phyloP scores from a whole-genome alignment of 495 filamentous ascomycete genomes.

The Penicillium macrosclerotiorum region DNA sequence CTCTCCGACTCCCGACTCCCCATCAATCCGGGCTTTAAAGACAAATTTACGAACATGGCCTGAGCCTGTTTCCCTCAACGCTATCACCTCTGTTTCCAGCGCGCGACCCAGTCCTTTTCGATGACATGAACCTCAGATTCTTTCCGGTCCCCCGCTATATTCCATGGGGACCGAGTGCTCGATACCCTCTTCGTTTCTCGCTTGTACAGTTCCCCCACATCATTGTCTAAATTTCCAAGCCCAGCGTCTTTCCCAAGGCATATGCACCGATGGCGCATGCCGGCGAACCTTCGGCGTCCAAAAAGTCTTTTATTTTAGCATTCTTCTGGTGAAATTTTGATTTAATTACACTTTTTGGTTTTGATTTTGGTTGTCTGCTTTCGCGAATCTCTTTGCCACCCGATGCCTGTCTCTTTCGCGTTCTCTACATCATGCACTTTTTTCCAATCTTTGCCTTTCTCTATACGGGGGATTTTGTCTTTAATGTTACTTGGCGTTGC shows the following conservation, averaged over 20 bases:
- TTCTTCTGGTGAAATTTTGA: slow-evolving; percentile 16
- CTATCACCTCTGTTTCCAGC: slow-evolving; percentile 3
- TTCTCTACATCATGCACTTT: slow-evolving; percentile 5
- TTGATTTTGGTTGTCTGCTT: slow-evolving; percentile 7
- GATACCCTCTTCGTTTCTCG: slow-evolving; percentile 33
- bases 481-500: slow-evolving; percentile 20
- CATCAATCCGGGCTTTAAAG: slow-evolving; percentile 36
- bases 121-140: slow-evolving; percentile 16
- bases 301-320: slow-evolving; percentile 25
- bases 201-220: slow-evolving; percentile 27
- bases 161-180: slow-evolving; percentile 20
- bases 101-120: background rate
- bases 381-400: too few relatives aligned
- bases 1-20: slow-evolving; percentile 34
- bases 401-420: background rate
- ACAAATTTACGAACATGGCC: slow-evolving; percentile 7
- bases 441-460: too few relatives aligned
- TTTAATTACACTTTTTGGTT: slow-evolving; percentile 7
- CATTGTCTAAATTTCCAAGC: slow-evolving; percentile 19
- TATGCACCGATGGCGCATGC: slow-evolving; percentile 22
- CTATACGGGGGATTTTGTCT: slow-evolving; percentile 16
- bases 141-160: slow-evolving; percentile 16
- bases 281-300: slow-evolving; percentile 27
- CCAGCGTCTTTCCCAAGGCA: slow-evolving; percentile 20
- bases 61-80: slow-evolving; percentile 2